Conservation (phyloP, 139 green algal genomes). For the Auxenochlorella pyrenoidosa region DNA sequence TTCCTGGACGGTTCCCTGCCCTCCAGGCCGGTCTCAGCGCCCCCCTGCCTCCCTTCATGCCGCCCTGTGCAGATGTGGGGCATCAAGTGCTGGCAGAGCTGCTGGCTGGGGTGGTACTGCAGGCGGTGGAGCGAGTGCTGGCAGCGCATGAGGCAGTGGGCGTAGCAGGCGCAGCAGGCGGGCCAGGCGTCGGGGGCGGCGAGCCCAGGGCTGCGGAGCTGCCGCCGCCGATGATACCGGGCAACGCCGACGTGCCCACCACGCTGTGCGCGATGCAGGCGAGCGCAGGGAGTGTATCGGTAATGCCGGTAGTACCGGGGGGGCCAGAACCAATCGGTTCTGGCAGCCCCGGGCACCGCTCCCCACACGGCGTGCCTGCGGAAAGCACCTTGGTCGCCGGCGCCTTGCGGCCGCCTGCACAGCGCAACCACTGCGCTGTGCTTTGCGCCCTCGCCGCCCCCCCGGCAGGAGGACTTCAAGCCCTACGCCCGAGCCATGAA, state of each 20-base stretch:
- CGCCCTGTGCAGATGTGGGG: background rate
- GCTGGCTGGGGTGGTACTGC: constrained; percentile 5
- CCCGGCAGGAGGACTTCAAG: constrained; percentile 34
- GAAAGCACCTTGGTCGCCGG: too few relatives aligned
- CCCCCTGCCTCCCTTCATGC: background rate
- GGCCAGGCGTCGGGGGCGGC: background rate
- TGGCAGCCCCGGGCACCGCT: too few relatives aligned
- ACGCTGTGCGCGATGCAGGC: constrained; percentile 28
- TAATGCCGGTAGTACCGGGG: too few relatives aligned
- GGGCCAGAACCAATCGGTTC: too few relatives aligned
- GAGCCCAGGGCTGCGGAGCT: background rate
- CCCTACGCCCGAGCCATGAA: background rate
- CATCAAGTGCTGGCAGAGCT: constrained; percentile 22
- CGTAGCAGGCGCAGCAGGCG: background rate
- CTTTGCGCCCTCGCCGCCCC: background rate
- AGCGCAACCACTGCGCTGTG: too few relatives aligned
- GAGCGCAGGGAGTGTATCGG: background rate
- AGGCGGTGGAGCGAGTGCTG: background rate
- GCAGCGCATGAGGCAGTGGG: constrained; percentile 6
- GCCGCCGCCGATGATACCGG: constrained; percentile 24
- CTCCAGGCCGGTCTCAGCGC: background rate
- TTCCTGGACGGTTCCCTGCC: background rate
- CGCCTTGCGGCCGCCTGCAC: too few relatives aligned
- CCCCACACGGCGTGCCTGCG: too few relatives aligned
- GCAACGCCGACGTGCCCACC: constrained; percentile 19